Conservation (phyloP, 371 early-diverging fungal species). For the Mortierella sp. region DNA sequence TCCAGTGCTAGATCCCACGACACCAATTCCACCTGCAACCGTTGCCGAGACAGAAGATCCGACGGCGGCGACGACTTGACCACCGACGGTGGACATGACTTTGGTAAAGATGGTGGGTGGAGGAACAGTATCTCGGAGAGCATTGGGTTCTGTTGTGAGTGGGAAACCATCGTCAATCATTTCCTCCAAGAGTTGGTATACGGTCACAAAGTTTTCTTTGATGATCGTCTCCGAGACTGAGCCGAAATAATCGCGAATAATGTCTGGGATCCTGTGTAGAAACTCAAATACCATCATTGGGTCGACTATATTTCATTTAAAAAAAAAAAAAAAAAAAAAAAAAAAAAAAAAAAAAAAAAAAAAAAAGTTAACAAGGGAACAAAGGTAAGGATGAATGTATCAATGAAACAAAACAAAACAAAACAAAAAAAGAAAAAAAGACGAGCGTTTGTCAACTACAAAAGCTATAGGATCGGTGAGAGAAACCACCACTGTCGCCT, state of each 20-base stretch:
- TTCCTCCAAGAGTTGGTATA: conserved; percentile 93
- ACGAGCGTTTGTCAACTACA: no score
- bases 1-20: no score
- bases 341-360: conserved; percentile 1
- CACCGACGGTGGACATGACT: conserved; percentile 87
- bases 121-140: conserved; percentile 86
- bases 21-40: no score
- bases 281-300: conserved; percentile 89
- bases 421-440: neutral
- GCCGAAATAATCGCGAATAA: conserved; percentile 84
- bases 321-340: conserved; percentile 14
- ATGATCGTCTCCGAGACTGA: conserved; percentile 82
- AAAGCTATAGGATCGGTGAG: no score
- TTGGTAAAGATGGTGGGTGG: conserved; percentile 88
- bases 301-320: conserved; percentile 66
- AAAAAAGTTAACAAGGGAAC: neutral
- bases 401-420: neutral
- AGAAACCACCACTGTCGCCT: neutral
- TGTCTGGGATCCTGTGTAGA: conserved; percentile 83
- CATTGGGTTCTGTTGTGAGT: conserved; percentile 86
- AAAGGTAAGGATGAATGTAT: neutral
- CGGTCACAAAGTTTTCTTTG: conserved; percentile 93
- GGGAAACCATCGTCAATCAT: conserved; percentile 94
- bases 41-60: conserved; percentile 39
- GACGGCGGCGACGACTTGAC: conserved; percentile 58